Base-by-base conservation (phyloP, 2,329 filamentous ascomycete genomes). In the Penicillium palitans region DNA sequence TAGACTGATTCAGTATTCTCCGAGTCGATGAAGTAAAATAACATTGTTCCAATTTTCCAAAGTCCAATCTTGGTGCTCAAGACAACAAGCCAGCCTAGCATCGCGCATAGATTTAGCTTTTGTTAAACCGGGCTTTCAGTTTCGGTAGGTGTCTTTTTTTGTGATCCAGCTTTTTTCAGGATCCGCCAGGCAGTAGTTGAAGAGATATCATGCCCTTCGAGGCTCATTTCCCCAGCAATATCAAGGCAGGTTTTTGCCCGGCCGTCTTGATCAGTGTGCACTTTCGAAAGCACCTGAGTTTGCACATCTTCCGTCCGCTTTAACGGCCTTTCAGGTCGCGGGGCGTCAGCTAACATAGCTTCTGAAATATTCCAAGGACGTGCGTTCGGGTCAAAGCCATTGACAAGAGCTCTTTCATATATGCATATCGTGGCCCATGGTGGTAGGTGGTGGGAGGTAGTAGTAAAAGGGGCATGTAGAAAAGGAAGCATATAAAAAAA, bases 291-390 rank as follows among this genome's bases (percentile, higher is more conserved):
- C 24, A 50, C 33, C 17, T 9, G 19, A 24, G 9, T 39, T 39
- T 50, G 13, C 10, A 33, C 8, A 25, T 50, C 33, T 37, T 12
- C 5, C 10, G 31, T 24, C 19, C 21, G 37, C 15, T 41, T 51
- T 51, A 6, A 41, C n/a, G 49, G 49, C 24, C 49, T 25, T 4
- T 40, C 51, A 33, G 51, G 45, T 15, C 51, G 40, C 45, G 40
- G 51, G 29, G 51, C 51, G 6, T 53, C 51, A 24, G 29, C 51
- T 25, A 53, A 40, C 15, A 53, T 45, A 27, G n/a, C 51, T 5
- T 53, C 51, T 15, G 40, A 45, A 7, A 45, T 15, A 29, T 35
- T 45, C 21, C 13, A 53, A 35, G 51, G 19, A 25, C 13, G 27
- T 4, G 29, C 13, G 10, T 33, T 6, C 4, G 51, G 39, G 13